Conservation (phyloP, 2,329 filamentous ascomycete genomes). For the Phialocephala subalpina region DNA sequence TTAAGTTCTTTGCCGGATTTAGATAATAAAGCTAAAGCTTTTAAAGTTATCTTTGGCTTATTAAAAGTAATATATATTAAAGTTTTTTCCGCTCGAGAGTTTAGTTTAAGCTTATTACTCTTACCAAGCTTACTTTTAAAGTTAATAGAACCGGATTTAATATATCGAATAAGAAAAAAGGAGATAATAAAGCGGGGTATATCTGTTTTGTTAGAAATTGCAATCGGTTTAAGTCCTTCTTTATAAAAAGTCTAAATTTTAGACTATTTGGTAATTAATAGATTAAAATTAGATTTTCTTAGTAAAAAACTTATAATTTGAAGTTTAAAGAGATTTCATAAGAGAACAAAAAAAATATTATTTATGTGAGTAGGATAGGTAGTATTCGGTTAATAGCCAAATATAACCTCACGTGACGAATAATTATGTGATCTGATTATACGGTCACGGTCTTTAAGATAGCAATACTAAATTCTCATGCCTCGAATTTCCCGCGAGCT, state of each 20-base stretch:
- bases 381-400: neutral
- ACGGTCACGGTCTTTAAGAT: too few relatives aligned
- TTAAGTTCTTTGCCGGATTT: slow-evolving; percentile 15
- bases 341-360: neutral
- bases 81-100: too few relatives aligned
- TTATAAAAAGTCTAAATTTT: neutral
- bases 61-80: too few relatives aligned
- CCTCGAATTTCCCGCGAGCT: too few relatives aligned
- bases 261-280: neutral
- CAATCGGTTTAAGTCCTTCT: neutral
- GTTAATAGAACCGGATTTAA: too few relatives aligned
- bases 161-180: too few relatives aligned
- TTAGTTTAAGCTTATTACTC: too few relatives aligned
- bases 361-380: neutral
- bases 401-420: neutral
- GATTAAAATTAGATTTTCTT: neutral
- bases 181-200: neutral
- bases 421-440: neutral
- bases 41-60: neutral
- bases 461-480: too few relatives aligned
- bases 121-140: too few relatives aligned
- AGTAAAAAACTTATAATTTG: neutral
- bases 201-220: neutral
- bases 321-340: neutral
- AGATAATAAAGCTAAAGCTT: neutral